Evolutionary conservation across 1,284 basidiomycete species (phyloP), one percentile per base, ranked within the genome.

Genomic region (Polyporus tsugae): DNA sequence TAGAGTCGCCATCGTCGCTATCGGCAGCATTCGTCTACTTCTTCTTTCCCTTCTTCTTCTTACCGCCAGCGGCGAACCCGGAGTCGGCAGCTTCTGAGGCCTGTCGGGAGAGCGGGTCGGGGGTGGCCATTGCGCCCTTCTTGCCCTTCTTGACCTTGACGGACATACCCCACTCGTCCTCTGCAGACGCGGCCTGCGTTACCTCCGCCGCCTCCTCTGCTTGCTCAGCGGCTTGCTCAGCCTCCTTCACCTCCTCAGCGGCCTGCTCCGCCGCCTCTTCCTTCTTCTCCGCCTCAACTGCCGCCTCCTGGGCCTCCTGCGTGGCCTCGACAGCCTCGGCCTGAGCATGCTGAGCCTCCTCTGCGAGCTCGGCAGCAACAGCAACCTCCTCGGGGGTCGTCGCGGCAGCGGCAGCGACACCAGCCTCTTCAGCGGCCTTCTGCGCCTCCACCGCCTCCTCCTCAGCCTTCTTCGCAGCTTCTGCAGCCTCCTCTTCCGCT

Each of bases 11-110:
- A 64, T 39, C 65, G 62, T 68, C 66, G 15, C 46, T 25, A 10
- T 39, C 39, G 19, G 58, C 60, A 39, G 67, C 65, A 36, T 57
- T 67, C 41, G 58, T 39, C 49, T 66, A 63, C 52, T 65, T 69
- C 63, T 73, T 75, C 73, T 75, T 75, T 19, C 68, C 49, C 71
- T 72, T 72, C 63, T 73, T 75, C 73, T 75, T 75, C 71, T 73
- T 72, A 49, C 44, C 61, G 33, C 57, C 41, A 57, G 53, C 57
- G 19, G 49, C 11, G 36, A 66, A 59, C 13, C 65, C 65, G n/a
- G n/a, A n/a, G 35, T 66, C 65, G 29, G 58, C 35, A 25, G 67
- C 67, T 22, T 63, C 63, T 35, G 67, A 64, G 4, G 49, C 42
- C 36, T 57, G 38, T 10, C 67, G 63, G 6, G 67, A 68, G 58